phyloP scores from a whole-genome alignment of 257 asterid genomes.

The Solanum commersonii region DNA sequence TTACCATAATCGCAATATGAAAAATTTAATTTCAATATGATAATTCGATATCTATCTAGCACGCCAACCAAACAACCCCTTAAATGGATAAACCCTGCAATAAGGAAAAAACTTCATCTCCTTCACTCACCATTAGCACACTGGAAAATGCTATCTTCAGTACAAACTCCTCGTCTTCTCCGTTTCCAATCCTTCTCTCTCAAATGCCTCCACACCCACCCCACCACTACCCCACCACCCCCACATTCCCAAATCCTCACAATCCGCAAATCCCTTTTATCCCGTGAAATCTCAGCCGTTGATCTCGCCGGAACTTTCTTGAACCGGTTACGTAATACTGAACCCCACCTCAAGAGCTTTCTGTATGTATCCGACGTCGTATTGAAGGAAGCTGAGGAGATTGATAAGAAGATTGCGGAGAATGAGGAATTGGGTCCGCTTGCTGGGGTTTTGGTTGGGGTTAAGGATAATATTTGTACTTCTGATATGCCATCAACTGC shows the following conservation, averaged over 20 bases:
- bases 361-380: conserved; percentile 51
- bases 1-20: too few species aligned
- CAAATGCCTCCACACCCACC: conserved; percentile 37
- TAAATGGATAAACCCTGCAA: background rate
- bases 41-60: background rate
- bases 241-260: conserved; percentile 66
- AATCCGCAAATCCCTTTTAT: conserved; percentile 60
- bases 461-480: conserved; percentile 92
- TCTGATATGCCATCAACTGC: conserved; percentile 87
- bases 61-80: background rate
- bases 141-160: conserved; percentile 50
- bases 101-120: background rate
- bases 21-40: too few species aligned
- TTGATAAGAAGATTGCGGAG: conserved; percentile 52
- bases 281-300: conserved; percentile 64
- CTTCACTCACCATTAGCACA: background rate
- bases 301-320: conserved; percentile 62
- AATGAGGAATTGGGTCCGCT: conserved; percentile 65
- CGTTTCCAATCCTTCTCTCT: conserved; percentile 24
- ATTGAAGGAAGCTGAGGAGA: conserved; percentile 57
- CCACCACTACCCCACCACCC: conserved; percentile 11
- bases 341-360: conserved; percentile 77
- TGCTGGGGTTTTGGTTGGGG: conserved; percentile 77
- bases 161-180: conserved; percentile 55
- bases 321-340: conserved; percentile 60